A percentile compares a stretch with the other conserved stretches of the same genome.
Conservation (phyloP, 2,329 filamentous ascomycete genomes). For the Blumeriella jaapii region DNA sequence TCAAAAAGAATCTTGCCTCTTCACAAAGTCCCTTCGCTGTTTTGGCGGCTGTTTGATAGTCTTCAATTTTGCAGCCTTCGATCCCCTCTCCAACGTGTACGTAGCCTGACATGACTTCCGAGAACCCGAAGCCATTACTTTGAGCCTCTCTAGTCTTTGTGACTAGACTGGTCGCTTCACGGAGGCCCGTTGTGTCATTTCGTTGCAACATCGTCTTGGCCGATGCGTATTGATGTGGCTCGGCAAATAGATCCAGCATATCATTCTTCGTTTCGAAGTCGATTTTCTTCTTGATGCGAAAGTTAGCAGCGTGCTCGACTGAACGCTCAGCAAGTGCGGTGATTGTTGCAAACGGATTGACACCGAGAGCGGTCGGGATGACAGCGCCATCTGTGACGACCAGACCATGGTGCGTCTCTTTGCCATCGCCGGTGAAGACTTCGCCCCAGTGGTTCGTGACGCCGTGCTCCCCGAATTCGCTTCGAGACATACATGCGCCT, state of each 20-base stretch:
- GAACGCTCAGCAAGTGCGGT: constrained; percentile 55
- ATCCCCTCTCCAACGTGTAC: constrained; percentile 37
- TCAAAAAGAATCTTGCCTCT: constrained; percentile 46
- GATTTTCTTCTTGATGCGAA: constrained; percentile 31
- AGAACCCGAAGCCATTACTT: constrained; percentile 45
- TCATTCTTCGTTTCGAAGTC: constrained; percentile 35
- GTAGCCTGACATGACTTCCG: constrained; percentile 53
- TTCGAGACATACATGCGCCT: constrained; percentile 50
- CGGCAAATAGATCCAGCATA: constrained; percentile 42
- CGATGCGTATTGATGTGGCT: constrained; percentile 29
- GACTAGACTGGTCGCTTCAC: constrained; percentile 32
- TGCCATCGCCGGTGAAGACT: constrained; percentile 41
- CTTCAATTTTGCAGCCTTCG: constrained; percentile 35
- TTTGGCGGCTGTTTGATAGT: constrained; percentile 41
- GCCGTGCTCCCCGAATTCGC: constrained; percentile 44
- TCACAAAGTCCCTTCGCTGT: constrained; percentile 42
- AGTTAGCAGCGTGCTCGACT: constrained; percentile 38
- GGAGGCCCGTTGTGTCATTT: constrained; percentile 27
- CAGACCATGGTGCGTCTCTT: constrained; percentile 43
- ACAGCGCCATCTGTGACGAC: constrained; percentile 50
- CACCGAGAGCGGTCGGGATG: constrained; percentile 49
- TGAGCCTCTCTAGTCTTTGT: constrained; percentile 22
- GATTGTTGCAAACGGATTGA: constrained; percentile 60
- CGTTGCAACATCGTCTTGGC: constrained; percentile 7
- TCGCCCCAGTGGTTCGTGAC: constrained; percentile 51